Conservation (phyloP, 176 grass and related monocot species). For the Eragrostis nindensis region DNA sequence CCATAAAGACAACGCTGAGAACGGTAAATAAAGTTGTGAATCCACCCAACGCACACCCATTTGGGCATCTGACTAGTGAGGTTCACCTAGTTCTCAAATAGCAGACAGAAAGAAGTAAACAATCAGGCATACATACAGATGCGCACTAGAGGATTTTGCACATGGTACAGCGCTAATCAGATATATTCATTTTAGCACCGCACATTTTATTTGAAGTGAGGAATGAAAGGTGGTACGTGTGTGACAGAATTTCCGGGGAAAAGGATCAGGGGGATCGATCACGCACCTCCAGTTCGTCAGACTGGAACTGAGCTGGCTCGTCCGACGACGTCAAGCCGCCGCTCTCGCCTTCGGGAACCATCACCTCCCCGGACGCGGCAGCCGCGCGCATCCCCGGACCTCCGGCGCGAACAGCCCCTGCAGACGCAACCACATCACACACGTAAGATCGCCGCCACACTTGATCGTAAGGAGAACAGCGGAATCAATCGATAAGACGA, state of each 20-base stretch:
- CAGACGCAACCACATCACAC: constrained; percentile 33
- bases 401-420: constrained; percentile 41
- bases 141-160: background rate
- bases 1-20: background rate
- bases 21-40: background rate
- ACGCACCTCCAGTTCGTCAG: constrained; percentile 53
- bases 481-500: background rate
- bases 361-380: constrained; percentile 48
- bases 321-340: constrained; percentile 42
- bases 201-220: background rate
- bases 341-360: constrained; percentile 63
- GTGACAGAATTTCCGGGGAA: background rate
- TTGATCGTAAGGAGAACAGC: constrained; percentile 1
- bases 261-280: background rate
- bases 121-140: background rate
- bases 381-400: constrained; percentile 27
- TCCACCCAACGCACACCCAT: too few relatives aligned
- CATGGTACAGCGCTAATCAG: background rate
- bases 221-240: background rate
- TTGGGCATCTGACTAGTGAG: constrained; percentile 20
- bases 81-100: constrained; percentile 7
- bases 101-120: background rate
- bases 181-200: background rate
- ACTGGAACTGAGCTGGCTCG: constrained; percentile 34
- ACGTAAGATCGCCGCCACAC: background rate